Percentiles rank a stretch among this genome's conserved stretches.
phyloP scores from a whole-genome alignment of 441 rosid genomes.

The Croton setiger region DNA sequence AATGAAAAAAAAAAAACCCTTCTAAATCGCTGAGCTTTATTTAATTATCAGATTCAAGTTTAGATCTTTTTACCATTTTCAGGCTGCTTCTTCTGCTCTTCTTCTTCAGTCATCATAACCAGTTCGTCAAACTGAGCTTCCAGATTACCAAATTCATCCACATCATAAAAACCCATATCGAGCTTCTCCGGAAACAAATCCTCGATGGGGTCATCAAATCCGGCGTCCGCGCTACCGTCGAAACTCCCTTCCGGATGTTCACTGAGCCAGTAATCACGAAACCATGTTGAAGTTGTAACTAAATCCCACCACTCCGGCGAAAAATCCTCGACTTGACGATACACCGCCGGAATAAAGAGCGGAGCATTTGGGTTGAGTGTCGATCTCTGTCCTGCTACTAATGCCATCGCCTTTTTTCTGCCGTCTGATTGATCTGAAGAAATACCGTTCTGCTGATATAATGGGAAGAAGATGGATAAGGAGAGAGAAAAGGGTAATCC shows the following conservation, averaged over 20 bases:
- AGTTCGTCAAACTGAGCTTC: conserved; percentile 27
- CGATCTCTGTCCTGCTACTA: conserved; percentile 32
- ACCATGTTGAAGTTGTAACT: conserved; percentile 39
- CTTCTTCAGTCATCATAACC: conserved; percentile 18
- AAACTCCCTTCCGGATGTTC: conserved; percentile 31
- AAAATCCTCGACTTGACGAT: conserved; percentile 48
- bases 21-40: neutral
- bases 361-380: conserved; percentile 42
- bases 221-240: conserved; percentile 11
- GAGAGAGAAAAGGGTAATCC: neutral
- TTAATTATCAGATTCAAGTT: neutral
- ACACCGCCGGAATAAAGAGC: conserved; percentile 20
- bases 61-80: conserved; percentile 14
- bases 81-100: conserved; percentile 9
- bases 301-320: conserved; percentile 54
- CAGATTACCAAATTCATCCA: conserved; percentile 8
- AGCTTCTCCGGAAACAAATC: conserved; percentile 20
- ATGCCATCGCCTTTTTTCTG: conserved; percentile 24
- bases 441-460: neutral
- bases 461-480: neutral
- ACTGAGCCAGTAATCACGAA: conserved; percentile 43
- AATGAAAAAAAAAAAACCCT: no score
- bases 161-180: conserved; percentile 18
- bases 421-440: neutral
- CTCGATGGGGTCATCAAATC: neutral